Percentiles rank a stretch among this genome's conserved stretches.
Conservation (phyloP, 129 eudicot genomes). For the Dittrichia graveolens region DNA sequence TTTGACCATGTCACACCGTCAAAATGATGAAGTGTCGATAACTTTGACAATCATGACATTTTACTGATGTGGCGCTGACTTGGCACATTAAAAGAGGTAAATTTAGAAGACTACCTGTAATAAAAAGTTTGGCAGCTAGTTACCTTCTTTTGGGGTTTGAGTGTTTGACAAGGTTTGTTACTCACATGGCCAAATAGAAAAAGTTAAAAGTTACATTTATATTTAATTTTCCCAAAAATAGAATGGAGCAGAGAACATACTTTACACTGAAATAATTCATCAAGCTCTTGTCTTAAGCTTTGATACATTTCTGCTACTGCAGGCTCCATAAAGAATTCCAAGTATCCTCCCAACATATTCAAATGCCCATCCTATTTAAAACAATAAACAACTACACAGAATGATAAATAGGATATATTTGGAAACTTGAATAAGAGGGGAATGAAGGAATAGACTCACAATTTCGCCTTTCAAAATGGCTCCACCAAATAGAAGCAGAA, state of each 20-base stretch:
- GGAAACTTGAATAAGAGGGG: neutral
- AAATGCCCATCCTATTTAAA: slow-evolving; percentile 73
- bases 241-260: slow-evolving; percentile 32
- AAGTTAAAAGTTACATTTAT: too few species aligned
- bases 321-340: slow-evolving; percentile 89
- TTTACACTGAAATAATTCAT: slow-evolving; percentile 73
- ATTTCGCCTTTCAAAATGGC: slow-evolving; percentile 65
- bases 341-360: slow-evolving; percentile 92
- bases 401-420: neutral
- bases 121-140: too few species aligned
- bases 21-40: too few species aligned
- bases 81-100: too few species aligned
- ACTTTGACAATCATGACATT: too few species aligned
- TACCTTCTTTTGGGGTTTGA: too few species aligned
- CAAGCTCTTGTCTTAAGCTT: slow-evolving; percentile 73
- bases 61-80: too few species aligned
- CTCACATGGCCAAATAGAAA: too few species aligned
- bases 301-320: slow-evolving; percentile 63
- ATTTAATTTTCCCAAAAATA: neutral
- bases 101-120: too few species aligned
- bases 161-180: too few species aligned
- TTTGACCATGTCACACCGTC: too few species aligned
- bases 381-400: neutral
- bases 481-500: slow-evolving; percentile 88
- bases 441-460: slow-evolving; percentile 45